Conservation (phyloP, 345 rosid species). For the Citropsis articulata region DNA sequence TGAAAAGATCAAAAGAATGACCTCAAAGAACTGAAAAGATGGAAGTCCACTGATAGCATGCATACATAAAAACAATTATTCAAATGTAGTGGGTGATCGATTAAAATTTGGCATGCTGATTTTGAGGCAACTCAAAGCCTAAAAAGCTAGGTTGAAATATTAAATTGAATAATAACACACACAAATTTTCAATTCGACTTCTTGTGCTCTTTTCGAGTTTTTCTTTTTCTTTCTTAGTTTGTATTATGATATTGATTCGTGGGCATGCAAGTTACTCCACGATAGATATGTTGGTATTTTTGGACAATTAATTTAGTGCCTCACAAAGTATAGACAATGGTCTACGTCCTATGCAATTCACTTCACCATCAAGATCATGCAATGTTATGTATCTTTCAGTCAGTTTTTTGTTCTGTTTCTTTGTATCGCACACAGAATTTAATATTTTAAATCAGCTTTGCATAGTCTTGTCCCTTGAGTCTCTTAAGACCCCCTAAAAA, state of each 20-base stretch:
- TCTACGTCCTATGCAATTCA: constrained; percentile 18
- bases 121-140: constrained; percentile 9
- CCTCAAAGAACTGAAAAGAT: constrained; percentile 3
- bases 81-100: background rate
- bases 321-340: constrained; percentile 44
- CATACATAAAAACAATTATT: background rate
- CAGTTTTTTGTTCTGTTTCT: constrained; percentile 25
- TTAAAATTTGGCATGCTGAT: constrained; percentile 8
- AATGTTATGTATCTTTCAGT: constrained; percentile 31
- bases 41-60: background rate
- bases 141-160: background rate
- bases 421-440: constrained; percentile 10
- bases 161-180: background rate
- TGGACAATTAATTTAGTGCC: constrained; percentile 31
- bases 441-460: constrained; percentile 20
- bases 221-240: background rate
- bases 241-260: constrained; percentile 10
- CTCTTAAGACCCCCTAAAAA: background rate
- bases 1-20: constrained; percentile 9
- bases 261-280: background rate
- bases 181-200: constrained; percentile 5
- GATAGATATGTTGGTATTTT: background rate
- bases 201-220: background rate
- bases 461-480: background rate
- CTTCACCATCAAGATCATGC: constrained; percentile 35